Percentiles rank a stretch among this genome's conserved stretches.
These are phyloP conservation scores for Coemansia sp. DNA, from an alignment of 192 early-diverging fungal genomes.

Conservation along the genomic window DNA sequence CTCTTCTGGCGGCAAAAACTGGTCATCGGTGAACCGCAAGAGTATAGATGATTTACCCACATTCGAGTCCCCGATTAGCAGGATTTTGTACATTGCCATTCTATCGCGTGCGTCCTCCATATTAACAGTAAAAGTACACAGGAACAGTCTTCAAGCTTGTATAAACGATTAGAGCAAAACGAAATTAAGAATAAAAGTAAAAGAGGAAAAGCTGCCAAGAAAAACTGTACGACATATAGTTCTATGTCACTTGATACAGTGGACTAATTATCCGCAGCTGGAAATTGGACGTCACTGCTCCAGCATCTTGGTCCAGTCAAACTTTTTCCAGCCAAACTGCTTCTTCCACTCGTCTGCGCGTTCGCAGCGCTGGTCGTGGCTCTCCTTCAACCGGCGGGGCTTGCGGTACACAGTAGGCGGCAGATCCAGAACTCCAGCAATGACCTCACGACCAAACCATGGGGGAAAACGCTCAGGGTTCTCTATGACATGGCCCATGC, in stretches of 20 bases:
- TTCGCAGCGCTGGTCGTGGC: conserved; percentile 50
- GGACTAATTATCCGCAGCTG: neutral
- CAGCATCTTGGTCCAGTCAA: conserved; percentile 80
- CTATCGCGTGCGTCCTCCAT: conserved; percentile 45
- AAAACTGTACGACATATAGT: neutral
- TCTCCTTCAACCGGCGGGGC: conserved; percentile 59
- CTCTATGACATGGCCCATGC: conserved; percentile 96
- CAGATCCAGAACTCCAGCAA: conserved; percentile 82
- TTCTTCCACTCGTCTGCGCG: conserved; percentile 60
- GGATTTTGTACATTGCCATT: conserved; percentile 87
- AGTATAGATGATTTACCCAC: conserved; percentile 94
- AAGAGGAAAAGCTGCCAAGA: neutral
- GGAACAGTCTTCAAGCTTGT: neutral
- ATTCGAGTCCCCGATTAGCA: conserved; percentile 93
- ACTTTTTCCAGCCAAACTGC: conserved; percentile 67
- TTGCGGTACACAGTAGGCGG: conserved; percentile 71
- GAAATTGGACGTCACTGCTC: neutral
- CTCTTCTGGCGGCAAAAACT: conserved; percentile 90
- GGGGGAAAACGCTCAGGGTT: conserved; percentile 72
- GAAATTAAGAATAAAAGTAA: neutral
- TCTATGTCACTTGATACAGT: neutral
- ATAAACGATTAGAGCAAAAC: neutral
- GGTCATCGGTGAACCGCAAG: conserved; percentile 91
- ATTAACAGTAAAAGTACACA: neutral
- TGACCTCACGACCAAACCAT: conserved; percentile 87